A percentile compares a stretch with the other conserved stretches of the same genome.
These are phyloP conservation scores for Rhodotorula graminis DNA, from an alignment of 768 basidiomycete genomes.

Conservation along the genomic window DNA sequence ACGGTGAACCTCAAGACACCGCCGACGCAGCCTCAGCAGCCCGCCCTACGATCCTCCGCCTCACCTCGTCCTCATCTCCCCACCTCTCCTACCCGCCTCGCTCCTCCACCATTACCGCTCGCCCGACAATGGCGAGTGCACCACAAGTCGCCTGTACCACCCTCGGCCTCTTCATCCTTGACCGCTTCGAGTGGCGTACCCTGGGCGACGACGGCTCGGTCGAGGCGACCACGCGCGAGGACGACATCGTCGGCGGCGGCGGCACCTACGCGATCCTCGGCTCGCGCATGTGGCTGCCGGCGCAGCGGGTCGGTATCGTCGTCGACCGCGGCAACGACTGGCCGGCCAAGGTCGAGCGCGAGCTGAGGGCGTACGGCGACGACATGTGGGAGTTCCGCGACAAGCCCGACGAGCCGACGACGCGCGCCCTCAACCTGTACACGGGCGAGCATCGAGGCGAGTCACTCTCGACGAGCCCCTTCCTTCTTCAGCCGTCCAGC, in stretches of 20 bases:
- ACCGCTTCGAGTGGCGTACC: slow-evolving; percentile 61
- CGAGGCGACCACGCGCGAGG: slow-evolving; percentile 4
- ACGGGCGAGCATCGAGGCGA: slow-evolving; percentile 66
- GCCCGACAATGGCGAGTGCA: background rate
- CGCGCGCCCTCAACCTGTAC: slow-evolving; percentile 69
- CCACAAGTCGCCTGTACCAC: slow-evolving; percentile 7
- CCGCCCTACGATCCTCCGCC: too few relatives aligned
- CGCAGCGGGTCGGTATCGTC: slow-evolving; percentile 69
- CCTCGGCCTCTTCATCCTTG: slow-evolving; percentile 88
- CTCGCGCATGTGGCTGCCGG: slow-evolving; percentile 72
- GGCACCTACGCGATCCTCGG: slow-evolving; percentile 67
- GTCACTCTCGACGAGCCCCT: slow-evolving; percentile 18
- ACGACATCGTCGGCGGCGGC: slow-evolving; percentile 75
- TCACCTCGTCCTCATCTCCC: too few relatives aligned
- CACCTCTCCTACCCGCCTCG: too few relatives aligned
- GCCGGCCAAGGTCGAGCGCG: slow-evolving; percentile 56
- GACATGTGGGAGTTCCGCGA: slow-evolving; percentile 76
- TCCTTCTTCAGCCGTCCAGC: too few relatives aligned
- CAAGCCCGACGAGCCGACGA: slow-evolving; percentile 57
- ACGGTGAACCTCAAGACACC: too few relatives aligned
- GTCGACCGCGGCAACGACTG: slow-evolving; percentile 77
- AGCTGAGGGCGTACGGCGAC: slow-evolving; percentile 60
- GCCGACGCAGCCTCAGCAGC: too few relatives aligned
- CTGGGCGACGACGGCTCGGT: slow-evolving; percentile 50
- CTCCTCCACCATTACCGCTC: background rate